Evolutionary conservation across 2,329 filamentous ascomycete species (phyloP), one percentile per base, ranked within the genome.

Genomic region (Paecilomyces sp.): DNA sequence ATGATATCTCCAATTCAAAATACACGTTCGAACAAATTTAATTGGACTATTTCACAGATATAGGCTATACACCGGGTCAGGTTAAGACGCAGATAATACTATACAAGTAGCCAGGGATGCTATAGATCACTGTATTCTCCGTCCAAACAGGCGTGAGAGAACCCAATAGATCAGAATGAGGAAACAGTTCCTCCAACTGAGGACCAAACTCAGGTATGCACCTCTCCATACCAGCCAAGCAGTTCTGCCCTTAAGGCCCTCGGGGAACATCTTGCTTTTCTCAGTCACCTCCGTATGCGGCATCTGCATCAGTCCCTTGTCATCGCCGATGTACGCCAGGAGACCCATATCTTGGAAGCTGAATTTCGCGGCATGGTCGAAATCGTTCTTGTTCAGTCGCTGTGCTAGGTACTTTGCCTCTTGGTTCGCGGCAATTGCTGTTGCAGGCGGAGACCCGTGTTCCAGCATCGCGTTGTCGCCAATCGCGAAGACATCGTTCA

Each of bases 321-420:
- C 79, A 30, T 78, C 78, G 2, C 81, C 81, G 15, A 83, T 72
- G 57, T 83, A 83, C 0, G 81, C 81, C 72, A 84, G 76, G 8
- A 82, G 75, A 3, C 81, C 82, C 24, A 83, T 64, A 60, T 83
- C 78, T 60, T 77, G 77, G 68, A 78, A 84, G 9, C 72, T 75
- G 68, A 84, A 84, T 25, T 71, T 65, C 1, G 64, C 33, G 9
- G 50, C 41, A 36, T 36, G 54, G 62, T 57, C 62, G 33, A 63
- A 62, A 41, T 79, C 73, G 22, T 69, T 69, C 56, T 77, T 77
- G 66, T 83, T 83, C 36, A 83, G 67, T 3, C 74, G 73, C 61
- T 80, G 81, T 0, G 78, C 78, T 1, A 84, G 73, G 80, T 80
- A 83, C 4, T 70, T 66, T 0, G 80, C 81, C 64, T 83, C 80